These are phyloP conservation scores for Nepenthes mirabilis DNA, from an alignment of 148 eudicot species.

Conservation along the genomic window DNA sequence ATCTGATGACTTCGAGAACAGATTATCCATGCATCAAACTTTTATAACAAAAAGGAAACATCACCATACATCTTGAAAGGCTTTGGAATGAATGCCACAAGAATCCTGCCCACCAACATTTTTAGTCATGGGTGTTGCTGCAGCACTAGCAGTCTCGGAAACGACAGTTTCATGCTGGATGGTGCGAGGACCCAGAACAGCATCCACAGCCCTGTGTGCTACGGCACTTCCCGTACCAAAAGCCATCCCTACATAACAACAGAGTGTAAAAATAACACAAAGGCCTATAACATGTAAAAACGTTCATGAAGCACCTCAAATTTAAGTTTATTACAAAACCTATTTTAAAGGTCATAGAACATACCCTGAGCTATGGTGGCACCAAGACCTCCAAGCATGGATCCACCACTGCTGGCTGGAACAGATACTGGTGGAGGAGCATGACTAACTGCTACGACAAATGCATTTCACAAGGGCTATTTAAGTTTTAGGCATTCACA, in stretches of 20 bases:
- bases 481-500: too few species aligned
- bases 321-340: not conserved
- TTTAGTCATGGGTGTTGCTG: not conserved
- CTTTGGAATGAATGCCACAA: constrained; percentile 9
- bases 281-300: not conserved
- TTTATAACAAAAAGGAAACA: not conserved
- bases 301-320: not conserved
- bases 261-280: not conserved
- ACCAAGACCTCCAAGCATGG: constrained; percentile 57
- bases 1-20: not conserved
- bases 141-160: constrained; percentile 4
- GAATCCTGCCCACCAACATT: constrained; percentile 4
- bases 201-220: constrained; percentile 16
- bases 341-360: constrained; percentile 1
- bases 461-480: not conserved
- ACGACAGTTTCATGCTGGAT: constrained; percentile 9
- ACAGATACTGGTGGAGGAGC: constrained; percentile 87
- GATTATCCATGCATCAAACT: not conserved
- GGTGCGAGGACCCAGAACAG: constrained; percentile 13
- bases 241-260: constrained; percentile 1
- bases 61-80: constrained; percentile 10
- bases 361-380: constrained; percentile 82
- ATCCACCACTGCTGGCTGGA: constrained; percentile 48
- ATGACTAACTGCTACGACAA: constrained; percentile 25
- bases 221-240: constrained; percentile 15